Conservation (phyloP, 2,329 filamentous ascomycete genomes). For the Zalaria sp. region DNA sequence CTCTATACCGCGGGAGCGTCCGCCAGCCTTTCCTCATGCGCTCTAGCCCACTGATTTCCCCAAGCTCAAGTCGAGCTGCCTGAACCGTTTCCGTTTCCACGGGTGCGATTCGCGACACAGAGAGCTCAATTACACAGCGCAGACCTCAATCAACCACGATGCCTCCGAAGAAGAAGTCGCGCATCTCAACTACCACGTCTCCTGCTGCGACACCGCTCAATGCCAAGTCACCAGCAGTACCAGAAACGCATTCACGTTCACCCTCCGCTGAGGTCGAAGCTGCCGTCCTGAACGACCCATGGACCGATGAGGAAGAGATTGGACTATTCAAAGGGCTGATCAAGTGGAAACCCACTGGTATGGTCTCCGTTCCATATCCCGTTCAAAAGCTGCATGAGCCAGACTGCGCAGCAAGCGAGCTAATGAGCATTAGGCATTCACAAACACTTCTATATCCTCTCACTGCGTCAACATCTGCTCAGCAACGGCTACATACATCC, state of each 20-base stretch:
- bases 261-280: constrained; percentile 22
- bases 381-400: not conserved
- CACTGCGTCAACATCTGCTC: constrained; percentile 38
- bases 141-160: constrained; percentile 26
- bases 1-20: not conserved
- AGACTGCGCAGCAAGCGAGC: not conserved
- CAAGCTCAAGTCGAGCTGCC: not conserved
- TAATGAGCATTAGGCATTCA: constrained; percentile 54
- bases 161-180: constrained; percentile 58
- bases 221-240: constrained; percentile 16
- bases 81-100: not conserved
- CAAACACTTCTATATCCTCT: constrained; percentile 85
- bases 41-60: not conserved
- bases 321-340: constrained; percentile 88
- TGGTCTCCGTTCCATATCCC: constrained; percentile 1
- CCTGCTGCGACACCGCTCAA: constrained; percentile 37
- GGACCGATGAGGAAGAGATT: constrained; percentile 92
- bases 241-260: constrained; percentile 17
- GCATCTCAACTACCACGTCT: constrained; percentile 37
- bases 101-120: too few species aligned
- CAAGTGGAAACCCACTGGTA: constrained; percentile 90
- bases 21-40: not conserved
- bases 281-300: constrained; percentile 52
- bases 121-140: not conserved
- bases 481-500: constrained; percentile 20